A percentile compares a stretch with the other conserved stretches of the same genome.
These are phyloP conservation scores for Monilinia laxa DNA, from an alignment of 2,329 filamentous ascomycete species.

Conservation along the genomic window DNA sequence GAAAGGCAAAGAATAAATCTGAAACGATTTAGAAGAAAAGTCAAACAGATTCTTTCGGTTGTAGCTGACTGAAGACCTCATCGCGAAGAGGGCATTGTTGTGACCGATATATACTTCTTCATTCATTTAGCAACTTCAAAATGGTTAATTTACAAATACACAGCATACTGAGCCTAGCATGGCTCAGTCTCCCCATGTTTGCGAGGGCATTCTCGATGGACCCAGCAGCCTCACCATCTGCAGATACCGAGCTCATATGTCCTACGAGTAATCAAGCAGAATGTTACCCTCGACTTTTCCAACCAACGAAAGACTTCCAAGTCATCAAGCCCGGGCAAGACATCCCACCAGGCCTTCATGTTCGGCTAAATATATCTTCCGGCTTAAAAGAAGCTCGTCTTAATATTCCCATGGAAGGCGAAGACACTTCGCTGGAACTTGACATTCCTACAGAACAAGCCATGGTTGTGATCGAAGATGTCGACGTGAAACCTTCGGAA, in stretches of 20 bases:
- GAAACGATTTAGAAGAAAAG: conserved; percentile 36
- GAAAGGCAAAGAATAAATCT: conserved; percentile 35
- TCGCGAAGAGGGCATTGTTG: not conserved
- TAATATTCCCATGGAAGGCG: conserved; percentile 53
- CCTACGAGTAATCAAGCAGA: conserved; percentile 58
- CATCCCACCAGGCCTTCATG: conserved; percentile 63
- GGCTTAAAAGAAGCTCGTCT: conserved; percentile 66
- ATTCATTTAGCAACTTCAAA: conserved; percentile 18
- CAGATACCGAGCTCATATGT: conserved; percentile 61
- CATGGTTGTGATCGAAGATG: conserved; percentile 33
- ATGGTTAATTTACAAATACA: conserved; percentile 31
- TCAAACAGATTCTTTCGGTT: conserved; percentile 37
- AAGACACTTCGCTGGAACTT: conserved; percentile 55
- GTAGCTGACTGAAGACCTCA: conserved; percentile 29
- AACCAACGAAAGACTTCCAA: conserved; percentile 64
- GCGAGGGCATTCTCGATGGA: conserved; percentile 30
- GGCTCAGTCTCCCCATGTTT: conserved; percentile 32
- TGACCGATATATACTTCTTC: not conserved
- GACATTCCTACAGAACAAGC: conserved; percentile 51
- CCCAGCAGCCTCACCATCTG: conserved; percentile 30
- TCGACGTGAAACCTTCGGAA: conserved; percentile 42
- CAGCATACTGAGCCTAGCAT: conserved; percentile 32
- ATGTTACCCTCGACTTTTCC: conserved; percentile 65
- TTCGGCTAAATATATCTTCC: conserved; percentile 63
- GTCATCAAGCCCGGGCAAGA: conserved; percentile 63